phyloP scores from a whole-genome alignment of 78 protist genomes.

The Corallochytrium limacisporum region DNA sequence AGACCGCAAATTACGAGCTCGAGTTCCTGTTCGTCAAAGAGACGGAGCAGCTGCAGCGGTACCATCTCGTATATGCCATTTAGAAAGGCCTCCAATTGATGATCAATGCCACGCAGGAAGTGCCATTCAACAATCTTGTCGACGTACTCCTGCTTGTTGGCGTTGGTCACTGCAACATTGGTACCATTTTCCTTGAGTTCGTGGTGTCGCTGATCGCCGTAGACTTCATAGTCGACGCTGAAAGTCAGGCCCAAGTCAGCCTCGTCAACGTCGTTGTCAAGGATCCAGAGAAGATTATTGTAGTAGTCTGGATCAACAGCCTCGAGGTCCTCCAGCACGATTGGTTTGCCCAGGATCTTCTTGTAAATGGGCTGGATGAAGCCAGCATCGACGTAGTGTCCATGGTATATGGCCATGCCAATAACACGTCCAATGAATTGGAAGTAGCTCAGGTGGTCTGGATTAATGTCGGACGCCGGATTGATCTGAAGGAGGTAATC shows the following conservation, averaged over 20 bases:
- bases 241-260: constrained; percentile 11
- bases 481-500: constrained; percentile 20
- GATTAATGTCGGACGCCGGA: constrained; percentile 38
- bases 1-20: constrained; percentile 17
- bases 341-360: constrained; percentile 63
- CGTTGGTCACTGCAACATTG: constrained; percentile 26
- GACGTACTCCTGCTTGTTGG: constrained; percentile 42
- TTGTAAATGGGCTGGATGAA: constrained; percentile 73
- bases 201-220: constrained; percentile 12
- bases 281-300: constrained; percentile 53
- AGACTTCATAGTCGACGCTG: constrained; percentile 10
- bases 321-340: constrained; percentile 65
- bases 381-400: constrained; percentile 18
- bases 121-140: constrained; percentile 14
- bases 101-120: not conserved
- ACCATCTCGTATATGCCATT: constrained; percentile 1
- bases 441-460: constrained; percentile 57
- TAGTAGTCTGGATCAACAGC: constrained; percentile 74
- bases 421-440: constrained; percentile 44
- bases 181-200: constrained; percentile 31
- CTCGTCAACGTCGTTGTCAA: constrained; percentile 32
- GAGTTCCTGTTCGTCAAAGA: constrained; percentile 4
- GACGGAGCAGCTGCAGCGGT: not conserved
- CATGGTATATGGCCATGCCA: constrained; percentile 57
- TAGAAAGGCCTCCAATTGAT: not conserved